Conservation (phyloP, 371 early-diverging fungal species). For the Polyrhizophydium stewartii region DNA sequence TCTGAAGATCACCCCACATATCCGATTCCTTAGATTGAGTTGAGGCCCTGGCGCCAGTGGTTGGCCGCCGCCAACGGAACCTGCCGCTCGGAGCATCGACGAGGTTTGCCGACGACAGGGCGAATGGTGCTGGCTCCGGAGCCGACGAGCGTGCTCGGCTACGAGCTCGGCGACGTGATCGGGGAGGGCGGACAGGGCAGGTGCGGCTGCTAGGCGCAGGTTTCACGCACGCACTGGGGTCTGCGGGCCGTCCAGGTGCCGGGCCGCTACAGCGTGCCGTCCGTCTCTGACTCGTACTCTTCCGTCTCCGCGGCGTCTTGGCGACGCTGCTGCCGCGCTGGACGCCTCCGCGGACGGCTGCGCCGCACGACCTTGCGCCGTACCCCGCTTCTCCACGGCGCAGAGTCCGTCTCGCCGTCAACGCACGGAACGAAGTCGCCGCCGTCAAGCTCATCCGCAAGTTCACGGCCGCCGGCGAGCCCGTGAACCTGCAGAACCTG, state of each 20-base stretch:
- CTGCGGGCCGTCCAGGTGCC: too few species aligned
- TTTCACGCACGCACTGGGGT: too few species aligned
- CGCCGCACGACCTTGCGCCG: neutral
- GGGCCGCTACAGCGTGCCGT: too few species aligned
- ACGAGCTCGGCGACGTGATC: slow-evolving; percentile 33
- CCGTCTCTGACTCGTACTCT: too few species aligned
- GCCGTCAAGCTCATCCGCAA: slow-evolving; percentile 56
- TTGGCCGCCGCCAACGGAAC: too few species aligned
- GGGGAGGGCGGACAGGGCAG: slow-evolving; percentile 56
- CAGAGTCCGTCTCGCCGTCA: slow-evolving; percentile 47
- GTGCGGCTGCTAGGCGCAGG: too few species aligned
- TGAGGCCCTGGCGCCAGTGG: too few species aligned
- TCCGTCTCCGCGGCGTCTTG: too few species aligned
- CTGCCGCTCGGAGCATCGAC: too few species aligned
- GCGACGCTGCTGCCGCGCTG: neutral
- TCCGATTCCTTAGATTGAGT: too few species aligned
- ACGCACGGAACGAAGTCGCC: slow-evolving; percentile 29
- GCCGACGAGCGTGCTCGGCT: slow-evolving; percentile 15
- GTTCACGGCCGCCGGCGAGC: slow-evolving; percentile 7
- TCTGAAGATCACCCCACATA: too few species aligned
- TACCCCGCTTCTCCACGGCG: neutral
- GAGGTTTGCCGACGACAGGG: too few species aligned
- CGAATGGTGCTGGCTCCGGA: slow-evolving; percentile 5
- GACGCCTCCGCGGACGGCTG: neutral
- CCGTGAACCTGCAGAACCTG: slow-evolving; percentile 3